Evolutionary conservation across 1,139 yeast genomes (phyloP).

Genomic region (Hansenula lynferdii): DNA sequence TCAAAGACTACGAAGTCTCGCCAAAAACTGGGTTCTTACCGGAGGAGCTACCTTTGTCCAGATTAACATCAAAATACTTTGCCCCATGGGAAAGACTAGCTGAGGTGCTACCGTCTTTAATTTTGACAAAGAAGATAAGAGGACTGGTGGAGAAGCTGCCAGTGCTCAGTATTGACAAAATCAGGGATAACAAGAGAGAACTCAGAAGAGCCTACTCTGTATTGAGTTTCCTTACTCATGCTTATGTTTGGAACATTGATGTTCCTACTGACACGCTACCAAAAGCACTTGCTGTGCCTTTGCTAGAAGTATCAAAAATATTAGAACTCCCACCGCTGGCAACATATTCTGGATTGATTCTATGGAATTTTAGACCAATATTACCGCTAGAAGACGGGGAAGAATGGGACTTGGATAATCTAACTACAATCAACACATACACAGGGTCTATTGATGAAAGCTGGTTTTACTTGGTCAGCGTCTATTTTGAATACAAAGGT

Average conservation of each 20-base stretch:
- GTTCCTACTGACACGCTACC: conserved; percentile 69
- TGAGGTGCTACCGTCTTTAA: conserved; percentile 62
- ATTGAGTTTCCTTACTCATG: conserved; percentile 77
- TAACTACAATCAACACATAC: conserved; percentile 78
- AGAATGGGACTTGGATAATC: conserved; percentile 50
- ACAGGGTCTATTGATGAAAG: conserved; percentile 90
- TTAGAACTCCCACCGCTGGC: conserved; percentile 82
- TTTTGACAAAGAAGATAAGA: conserved; percentile 62
- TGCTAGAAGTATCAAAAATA: conserved; percentile 49
- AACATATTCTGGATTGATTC: conserved; percentile 80
- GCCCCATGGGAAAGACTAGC: conserved; percentile 76
- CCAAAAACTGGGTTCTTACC: conserved; percentile 78
- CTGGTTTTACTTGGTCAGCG: conserved; percentile 90
- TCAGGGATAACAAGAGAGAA: conserved; percentile 41
- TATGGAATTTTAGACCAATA: conserved; percentile 80
- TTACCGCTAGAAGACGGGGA: conserved; percentile 39
- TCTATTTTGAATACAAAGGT: conserved; percentile 79
- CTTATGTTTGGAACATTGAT: conserved; percentile 83
- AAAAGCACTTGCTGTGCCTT: conserved; percentile 61
- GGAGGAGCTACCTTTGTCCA: conserved; percentile 51
- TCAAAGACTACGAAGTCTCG: conserved; percentile 67
- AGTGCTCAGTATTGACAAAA: conserved; percentile 38
- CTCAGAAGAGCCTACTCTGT: conserved; percentile 77
- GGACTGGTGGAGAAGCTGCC: conserved; percentile 57
- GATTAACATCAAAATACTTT: conserved; percentile 58